Conservation (phyloP, 768 basidiomycete species). For the Amanita subjunquillea region DNA sequence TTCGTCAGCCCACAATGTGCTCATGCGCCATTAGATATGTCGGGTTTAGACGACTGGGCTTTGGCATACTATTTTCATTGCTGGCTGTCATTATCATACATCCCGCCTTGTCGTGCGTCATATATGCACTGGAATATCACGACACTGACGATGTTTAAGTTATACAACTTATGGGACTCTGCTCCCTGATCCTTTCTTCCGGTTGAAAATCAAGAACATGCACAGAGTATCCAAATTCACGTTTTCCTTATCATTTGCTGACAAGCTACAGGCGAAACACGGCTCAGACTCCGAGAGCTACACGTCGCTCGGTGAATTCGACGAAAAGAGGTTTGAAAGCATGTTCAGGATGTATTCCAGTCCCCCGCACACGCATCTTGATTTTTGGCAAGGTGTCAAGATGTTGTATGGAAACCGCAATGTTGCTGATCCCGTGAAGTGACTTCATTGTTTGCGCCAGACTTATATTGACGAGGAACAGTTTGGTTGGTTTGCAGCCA, state of each 20-base stretch:
- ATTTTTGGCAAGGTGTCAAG: slow-evolving; percentile 24
- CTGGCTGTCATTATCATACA: slow-evolving; percentile 28
- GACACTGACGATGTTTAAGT: slow-evolving; percentile 10
- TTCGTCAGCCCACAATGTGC: neutral
- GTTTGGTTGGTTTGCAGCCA: slow-evolving; percentile 32
- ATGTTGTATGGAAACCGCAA: slow-evolving; percentile 33
- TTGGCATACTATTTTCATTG: slow-evolving; percentile 25
- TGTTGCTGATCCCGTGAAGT: slow-evolving; percentile 24
- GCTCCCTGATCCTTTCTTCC: slow-evolving; percentile 34
- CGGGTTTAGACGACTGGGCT: slow-evolving; percentile 28
- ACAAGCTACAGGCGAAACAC: slow-evolving; percentile 24
- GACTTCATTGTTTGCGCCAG: neutral
- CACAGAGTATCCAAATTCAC: slow-evolving; percentile 19
- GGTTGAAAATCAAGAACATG: slow-evolving; percentile 28
- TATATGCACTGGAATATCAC: neutral
- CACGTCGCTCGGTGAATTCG: slow-evolving; percentile 28
- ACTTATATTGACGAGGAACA: slow-evolving; percentile 7
- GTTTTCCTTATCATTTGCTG: neutral
- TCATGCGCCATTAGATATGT: slow-evolving; percentile 15
- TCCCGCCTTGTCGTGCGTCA: slow-evolving; percentile 28
- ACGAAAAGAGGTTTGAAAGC: slow-evolving; percentile 26
- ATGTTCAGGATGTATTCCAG: slow-evolving; percentile 31
- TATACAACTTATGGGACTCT: slow-evolving; percentile 24
- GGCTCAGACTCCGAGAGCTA: slow-evolving; percentile 31
- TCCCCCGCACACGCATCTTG: slow-evolving; percentile 28